These are phyloP conservation scores for Colletotrichum viniferum DNA, from an alignment of 2,329 filamentous ascomycete genomes.

Conservation along the genomic window DNA sequence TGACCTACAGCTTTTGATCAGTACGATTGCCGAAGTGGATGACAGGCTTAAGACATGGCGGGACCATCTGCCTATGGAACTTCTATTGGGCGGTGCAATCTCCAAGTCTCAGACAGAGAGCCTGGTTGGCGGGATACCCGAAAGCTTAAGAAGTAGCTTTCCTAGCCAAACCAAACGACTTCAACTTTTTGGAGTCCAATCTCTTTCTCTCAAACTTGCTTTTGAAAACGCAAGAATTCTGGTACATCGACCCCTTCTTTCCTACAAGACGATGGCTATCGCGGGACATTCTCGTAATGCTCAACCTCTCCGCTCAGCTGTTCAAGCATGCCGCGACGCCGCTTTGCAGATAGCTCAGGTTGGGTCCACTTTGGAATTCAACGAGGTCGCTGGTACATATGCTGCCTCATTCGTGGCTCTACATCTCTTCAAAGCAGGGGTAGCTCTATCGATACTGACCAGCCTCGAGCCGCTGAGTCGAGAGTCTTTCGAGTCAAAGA, in stretches of 20 bases:
- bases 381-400: constrained; percentile 25
- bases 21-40: constrained; percentile 11
- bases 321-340: constrained; percentile 24
- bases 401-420: constrained; percentile 27
- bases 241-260: constrained; percentile 28
- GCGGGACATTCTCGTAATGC: neutral
- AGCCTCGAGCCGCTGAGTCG: constrained; percentile 24
- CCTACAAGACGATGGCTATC: constrained; percentile 19
- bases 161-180: neutral
- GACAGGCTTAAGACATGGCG: neutral
- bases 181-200: constrained; percentile 32
- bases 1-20: constrained; percentile 3
- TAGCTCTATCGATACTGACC: constrained; percentile 27
- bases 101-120: neutral
- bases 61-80: neutral
- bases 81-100: neutral
- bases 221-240: constrained; percentile 38
- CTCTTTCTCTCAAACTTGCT: constrained; percentile 33
- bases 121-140: neutral
- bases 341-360: constrained; percentile 26
- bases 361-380: constrained; percentile 8
- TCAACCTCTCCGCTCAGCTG: neutral
- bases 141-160: neutral
- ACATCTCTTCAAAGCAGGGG: constrained; percentile 29
- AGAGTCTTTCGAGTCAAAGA: constrained; percentile 23